Evolutionary conservation across 371 early-diverging fungal species (phyloP).

Genomic region (Thermomucor indicae-seudaticae): DNA sequence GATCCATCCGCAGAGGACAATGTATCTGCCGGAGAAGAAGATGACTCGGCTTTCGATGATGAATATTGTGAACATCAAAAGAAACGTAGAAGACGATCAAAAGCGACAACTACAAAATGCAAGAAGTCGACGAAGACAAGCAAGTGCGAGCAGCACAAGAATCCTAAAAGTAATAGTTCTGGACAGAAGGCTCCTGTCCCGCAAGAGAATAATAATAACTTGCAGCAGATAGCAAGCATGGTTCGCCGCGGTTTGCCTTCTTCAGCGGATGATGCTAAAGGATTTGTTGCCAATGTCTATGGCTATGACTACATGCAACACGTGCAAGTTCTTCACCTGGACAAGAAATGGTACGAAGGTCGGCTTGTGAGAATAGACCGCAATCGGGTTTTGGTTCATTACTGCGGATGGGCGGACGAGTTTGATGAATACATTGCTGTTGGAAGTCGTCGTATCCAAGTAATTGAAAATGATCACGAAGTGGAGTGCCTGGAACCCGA

Average conservation of each 20-base stretch:
- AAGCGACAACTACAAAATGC: conserved; percentile 6
- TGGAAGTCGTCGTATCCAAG: conserved; percentile 50
- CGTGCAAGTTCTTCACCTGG: conserved; percentile 43
- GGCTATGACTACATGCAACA: conserved; percentile 56
- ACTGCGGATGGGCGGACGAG: conserved; percentile 53
- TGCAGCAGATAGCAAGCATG: too few species aligned
- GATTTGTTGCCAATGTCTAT: conserved; percentile 48
- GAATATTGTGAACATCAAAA: background rate
- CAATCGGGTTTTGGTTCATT: conserved; percentile 50
- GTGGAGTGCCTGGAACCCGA: conserved; percentile 33
- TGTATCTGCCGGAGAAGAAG: background rate
- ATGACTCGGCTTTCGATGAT: background rate
- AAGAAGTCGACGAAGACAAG: too few species aligned
- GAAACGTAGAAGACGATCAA: background rate
- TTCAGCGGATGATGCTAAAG: conserved; percentile 7
- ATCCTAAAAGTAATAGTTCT: background rate
- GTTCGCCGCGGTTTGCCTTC: too few species aligned
- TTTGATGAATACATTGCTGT: conserved; percentile 60
- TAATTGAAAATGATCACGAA: conserved; percentile 34
- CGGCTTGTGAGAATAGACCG: conserved; percentile 42
- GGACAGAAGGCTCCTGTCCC: background rate
- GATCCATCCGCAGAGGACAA: too few species aligned
- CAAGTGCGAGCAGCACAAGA: conserved; percentile 9
- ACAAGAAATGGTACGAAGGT: conserved; percentile 52
- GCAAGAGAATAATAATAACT: background rate